These are phyloP conservation scores for Colletotrichum tanaceti DNA, from an alignment of 2,329 filamentous ascomycete genomes.

Conservation along the genomic window DNA sequence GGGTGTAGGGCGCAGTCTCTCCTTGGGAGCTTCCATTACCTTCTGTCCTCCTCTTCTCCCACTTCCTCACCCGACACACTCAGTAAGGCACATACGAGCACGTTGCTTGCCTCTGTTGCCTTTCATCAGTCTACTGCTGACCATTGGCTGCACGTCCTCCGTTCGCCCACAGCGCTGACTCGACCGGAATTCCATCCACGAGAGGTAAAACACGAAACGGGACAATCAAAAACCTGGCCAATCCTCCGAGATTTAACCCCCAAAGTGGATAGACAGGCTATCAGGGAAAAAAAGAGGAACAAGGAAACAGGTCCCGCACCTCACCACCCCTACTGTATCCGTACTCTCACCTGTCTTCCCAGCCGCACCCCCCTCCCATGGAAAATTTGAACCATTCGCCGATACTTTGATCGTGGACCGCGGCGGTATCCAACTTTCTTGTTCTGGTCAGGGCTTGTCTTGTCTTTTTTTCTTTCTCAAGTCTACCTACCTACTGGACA, in stretches of 20 bases:
- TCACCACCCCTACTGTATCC: slow-evolving; percentile 16
- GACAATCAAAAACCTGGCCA: slow-evolving; percentile 10
- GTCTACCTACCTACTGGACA: slow-evolving; percentile 8
- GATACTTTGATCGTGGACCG: slow-evolving; percentile 37
- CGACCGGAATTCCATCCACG: slow-evolving; percentile 38
- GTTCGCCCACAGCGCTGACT: slow-evolving; percentile 21
- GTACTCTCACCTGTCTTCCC: neutral
- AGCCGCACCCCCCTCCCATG: slow-evolving; percentile 17
- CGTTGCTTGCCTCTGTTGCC: slow-evolving; percentile 41
- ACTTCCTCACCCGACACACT: slow-evolving; percentile 5
- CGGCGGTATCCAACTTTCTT: slow-evolving; percentile 39
- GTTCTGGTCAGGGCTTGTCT: slow-evolving; percentile 24
- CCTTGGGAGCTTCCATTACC: slow-evolving; percentile 21
- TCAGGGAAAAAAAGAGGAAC: slow-evolving; percentile 15
- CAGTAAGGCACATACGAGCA: too few relatives aligned
- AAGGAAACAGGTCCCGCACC: slow-evolving; percentile 32
- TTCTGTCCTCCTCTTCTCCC: slow-evolving; percentile 1
- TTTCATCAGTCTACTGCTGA: slow-evolving; percentile 4
- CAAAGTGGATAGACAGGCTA: slow-evolving; percentile 28
- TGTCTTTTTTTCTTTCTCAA: slow-evolving; percentile 5
- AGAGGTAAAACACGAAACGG: slow-evolving; percentile 34
- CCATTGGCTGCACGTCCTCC: slow-evolving; percentile 1
- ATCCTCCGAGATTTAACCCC: slow-evolving; percentile 34
- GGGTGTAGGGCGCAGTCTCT: slow-evolving; percentile 8
- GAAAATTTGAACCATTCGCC: slow-evolving; percentile 28